These are phyloP conservation scores for Zoysia japonica DNA, from an alignment of 176 grass and related monocot genomes.

Conservation along the genomic window DNA sequence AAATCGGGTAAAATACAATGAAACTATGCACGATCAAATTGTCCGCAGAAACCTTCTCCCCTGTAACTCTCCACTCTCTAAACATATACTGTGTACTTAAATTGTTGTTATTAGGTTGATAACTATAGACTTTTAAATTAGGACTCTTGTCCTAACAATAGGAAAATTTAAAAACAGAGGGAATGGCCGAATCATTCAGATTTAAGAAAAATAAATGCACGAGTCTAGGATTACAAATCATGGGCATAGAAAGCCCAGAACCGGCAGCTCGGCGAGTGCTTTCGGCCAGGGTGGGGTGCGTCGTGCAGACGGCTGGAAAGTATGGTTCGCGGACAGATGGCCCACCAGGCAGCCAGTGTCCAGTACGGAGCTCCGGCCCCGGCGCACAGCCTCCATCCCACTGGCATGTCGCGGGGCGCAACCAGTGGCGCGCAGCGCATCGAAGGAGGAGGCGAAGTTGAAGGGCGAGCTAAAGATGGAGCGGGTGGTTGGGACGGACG, in stretches of 20 bases:
- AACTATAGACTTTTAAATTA: too few relatives aligned
- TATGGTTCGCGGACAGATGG: conserved; percentile 11
- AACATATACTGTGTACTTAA: too few relatives aligned
- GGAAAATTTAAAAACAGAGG: too few relatives aligned
- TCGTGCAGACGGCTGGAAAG: conserved; percentile 43
- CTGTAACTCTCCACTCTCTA: neutral
- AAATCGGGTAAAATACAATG: neutral
- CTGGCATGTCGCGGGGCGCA: neutral
- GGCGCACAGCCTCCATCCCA: neutral
- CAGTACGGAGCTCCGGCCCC: too few relatives aligned
- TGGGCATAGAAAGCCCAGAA: conserved; percentile 17
- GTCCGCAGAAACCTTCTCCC: neutral
- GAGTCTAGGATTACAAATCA: too few relatives aligned
- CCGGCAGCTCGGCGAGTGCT: conserved; percentile 15
- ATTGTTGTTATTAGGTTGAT: too few relatives aligned
- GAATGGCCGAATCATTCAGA: neutral
- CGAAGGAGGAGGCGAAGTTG: conserved; percentile 41
- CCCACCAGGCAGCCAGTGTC: conserved; percentile 15
- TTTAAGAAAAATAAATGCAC: neutral
- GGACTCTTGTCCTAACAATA: too few relatives aligned
- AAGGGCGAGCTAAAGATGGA: conserved; percentile 37
- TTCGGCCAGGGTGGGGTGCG: conserved; percentile 26
- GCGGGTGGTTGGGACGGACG: conserved; percentile 34
- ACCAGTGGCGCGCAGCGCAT: conserved; percentile 26
- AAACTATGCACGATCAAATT: neutral